Conservation (phyloP, 352 stramenopile genomes). For the Globisporangium lucens region DNA sequence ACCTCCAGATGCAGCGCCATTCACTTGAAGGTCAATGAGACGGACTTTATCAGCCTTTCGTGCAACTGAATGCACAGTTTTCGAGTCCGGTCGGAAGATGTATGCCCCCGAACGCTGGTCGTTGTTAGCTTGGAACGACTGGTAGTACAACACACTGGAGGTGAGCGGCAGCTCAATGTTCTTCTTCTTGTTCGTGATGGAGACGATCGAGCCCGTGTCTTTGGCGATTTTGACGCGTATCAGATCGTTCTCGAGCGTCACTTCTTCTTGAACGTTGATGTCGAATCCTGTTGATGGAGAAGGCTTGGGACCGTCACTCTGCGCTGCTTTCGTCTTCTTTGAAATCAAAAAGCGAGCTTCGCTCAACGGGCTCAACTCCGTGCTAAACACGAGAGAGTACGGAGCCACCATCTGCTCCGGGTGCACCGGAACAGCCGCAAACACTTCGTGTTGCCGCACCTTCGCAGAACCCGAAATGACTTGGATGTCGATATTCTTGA, state of each 20-base stretch:
- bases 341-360: conserved; percentile 51
- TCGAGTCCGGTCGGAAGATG: conserved; percentile 92
- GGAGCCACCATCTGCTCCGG: conserved; percentile 42
- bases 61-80: conserved; percentile 46
- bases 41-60: conserved; percentile 25
- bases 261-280: conserved; percentile 4
- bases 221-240: conserved; percentile 51
- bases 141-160: conserved; percentile 62
- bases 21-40: conserved; percentile 44
- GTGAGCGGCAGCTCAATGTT: conserved; percentile 51
- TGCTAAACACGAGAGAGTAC: conserved; percentile 70
- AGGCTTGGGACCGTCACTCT: background rate
- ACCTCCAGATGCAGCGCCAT: conserved; percentile 19
- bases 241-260: conserved; percentile 62
- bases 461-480: conserved; percentile 33
- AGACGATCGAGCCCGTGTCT: conserved; percentile 46
- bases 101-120: conserved; percentile 94
- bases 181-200: conserved; percentile 68
- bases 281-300: background rate
- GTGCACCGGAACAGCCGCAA: conserved; percentile 52
- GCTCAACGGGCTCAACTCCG: conserved; percentile 53
- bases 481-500: conserved; percentile 36
- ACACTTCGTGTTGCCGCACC: conserved; percentile 43
- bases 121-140: conserved; percentile 41
- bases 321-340: conserved; percentile 18